These are phyloP conservation scores for Aspergillus versicolor DNA, from an alignment of 2,329 filamentous ascomycete species.

Conservation along the genomic window DNA sequence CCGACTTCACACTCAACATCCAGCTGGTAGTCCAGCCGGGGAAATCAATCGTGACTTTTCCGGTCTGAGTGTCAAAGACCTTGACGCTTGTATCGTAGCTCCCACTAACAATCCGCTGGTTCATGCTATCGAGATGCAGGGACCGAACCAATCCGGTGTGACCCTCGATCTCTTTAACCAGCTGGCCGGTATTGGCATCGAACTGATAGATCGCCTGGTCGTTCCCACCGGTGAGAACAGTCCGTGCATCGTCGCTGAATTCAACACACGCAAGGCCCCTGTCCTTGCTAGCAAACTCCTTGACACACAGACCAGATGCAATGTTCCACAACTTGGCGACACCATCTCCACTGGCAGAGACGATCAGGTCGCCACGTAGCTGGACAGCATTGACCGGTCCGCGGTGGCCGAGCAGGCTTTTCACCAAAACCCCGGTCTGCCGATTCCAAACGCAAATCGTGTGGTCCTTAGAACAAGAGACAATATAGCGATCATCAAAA, in stretches of 20 bases:
- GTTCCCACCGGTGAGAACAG: conserved; percentile 90
- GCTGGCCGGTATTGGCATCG: conserved; percentile 85
- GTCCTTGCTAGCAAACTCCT: conserved; percentile 86
- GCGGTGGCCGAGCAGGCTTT: conserved; percentile 77
- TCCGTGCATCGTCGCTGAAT: conserved; percentile 91
- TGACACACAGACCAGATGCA: conserved; percentile 80
- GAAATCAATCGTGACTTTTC: conserved; percentile 75
- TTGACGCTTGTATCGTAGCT: conserved; percentile 96
- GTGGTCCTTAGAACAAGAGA: conserved; percentile 95
- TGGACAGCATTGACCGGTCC: conserved; percentile 97
- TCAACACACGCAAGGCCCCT: conserved; percentile 94
- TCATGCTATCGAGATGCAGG: conserved; percentile 84
- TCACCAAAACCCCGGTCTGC: conserved; percentile 69
- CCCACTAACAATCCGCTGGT: conserved; percentile 82
- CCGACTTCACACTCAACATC: conserved; percentile 94
- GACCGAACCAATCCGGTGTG: conserved; percentile 86
- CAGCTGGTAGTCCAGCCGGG: conserved; percentile 95
- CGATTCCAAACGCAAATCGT: conserved; percentile 95
- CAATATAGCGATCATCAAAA: conserved; percentile 87
- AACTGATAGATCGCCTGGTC: conserved; percentile 95
- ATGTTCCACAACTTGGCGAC: conserved; percentile 95
- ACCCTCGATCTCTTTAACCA: conserved; percentile 75
- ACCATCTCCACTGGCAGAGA: conserved; percentile 92
- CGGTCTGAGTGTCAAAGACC: conserved; percentile 84
- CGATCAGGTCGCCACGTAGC: conserved; percentile 86